Conservation (phyloP, 2,329 filamentous ascomycete genomes). For the Salinomyces thailandicus region DNA sequence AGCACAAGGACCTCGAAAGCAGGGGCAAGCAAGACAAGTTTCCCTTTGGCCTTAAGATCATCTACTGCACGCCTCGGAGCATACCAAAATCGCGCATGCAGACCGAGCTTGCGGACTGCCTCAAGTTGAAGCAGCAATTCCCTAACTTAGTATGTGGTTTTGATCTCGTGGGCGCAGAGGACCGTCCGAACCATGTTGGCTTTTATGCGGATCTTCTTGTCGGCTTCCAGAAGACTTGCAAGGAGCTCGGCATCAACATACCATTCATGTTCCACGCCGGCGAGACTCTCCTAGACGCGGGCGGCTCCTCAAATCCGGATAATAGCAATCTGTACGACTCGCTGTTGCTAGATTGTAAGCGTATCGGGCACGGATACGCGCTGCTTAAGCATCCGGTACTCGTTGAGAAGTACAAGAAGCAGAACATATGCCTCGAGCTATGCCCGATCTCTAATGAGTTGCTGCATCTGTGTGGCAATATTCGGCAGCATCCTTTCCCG, state of each 20-base stretch:
- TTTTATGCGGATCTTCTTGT: conserved; percentile 49
- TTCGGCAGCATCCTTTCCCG: conserved; percentile 57
- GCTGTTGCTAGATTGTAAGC: conserved; percentile 53
- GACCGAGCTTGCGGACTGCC: conserved; percentile 49
- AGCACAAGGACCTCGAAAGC: conserved; percentile 32
- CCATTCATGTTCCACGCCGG: conserved; percentile 70
- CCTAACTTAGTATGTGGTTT: conserved; percentile 56
- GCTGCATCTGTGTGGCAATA: conserved; percentile 55
- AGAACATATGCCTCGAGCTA: conserved; percentile 60
- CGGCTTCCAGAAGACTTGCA: conserved; percentile 46
- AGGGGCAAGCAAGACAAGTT: conserved; percentile 37
- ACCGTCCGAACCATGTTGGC: conserved; percentile 50
- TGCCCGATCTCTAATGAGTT: conserved; percentile 72
- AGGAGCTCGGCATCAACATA: conserved; percentile 42
- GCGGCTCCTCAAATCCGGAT: conserved; percentile 46
- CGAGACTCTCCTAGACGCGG: conserved; percentile 56
- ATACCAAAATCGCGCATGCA: conserved; percentile 42
- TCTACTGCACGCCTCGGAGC: conserved; percentile 59
- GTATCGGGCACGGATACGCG: conserved; percentile 65
- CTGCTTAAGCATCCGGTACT: conserved; percentile 55
- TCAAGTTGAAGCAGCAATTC: conserved; percentile 48
- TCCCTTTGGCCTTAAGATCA: conserved; percentile 55
- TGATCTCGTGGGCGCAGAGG: conserved; percentile 58
- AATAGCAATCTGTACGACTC: conserved; percentile 59
- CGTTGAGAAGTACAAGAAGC: conserved; percentile 54